Evolutionary conservation across 768 basidiomycete genomes (phyloP).

Genomic region (Tulasnella calospora): DNA sequence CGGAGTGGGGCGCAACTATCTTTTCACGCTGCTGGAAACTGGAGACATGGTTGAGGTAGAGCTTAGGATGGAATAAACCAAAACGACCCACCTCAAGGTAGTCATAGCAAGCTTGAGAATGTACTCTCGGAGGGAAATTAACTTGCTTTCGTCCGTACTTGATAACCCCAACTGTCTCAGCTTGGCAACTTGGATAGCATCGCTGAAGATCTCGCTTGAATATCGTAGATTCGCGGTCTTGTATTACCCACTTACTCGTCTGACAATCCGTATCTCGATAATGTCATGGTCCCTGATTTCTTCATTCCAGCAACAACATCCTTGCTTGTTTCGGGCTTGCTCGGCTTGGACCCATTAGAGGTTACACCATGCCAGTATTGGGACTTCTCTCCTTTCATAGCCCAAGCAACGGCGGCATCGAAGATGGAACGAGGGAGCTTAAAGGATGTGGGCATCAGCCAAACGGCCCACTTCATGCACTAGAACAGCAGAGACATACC

Average conservation of each 20-base stretch:
- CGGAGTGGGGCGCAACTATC: slow-evolving; percentile 30
- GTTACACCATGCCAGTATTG: slow-evolving; percentile 62
- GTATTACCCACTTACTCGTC: slow-evolving; percentile 61
- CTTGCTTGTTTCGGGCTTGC: slow-evolving; percentile 60
- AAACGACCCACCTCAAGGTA: slow-evolving; percentile 56
- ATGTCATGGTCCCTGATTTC: slow-evolving; percentile 48
- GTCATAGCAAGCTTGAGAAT: slow-evolving; percentile 77
- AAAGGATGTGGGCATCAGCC: not conserved
- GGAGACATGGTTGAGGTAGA: not conserved
- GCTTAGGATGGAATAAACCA: not conserved
- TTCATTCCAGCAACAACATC: slow-evolving; percentile 67
- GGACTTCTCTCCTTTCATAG: slow-evolving; percentile 73
- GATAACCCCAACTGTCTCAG: slow-evolving; percentile 87
- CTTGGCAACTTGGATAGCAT: slow-evolving; percentile 68
- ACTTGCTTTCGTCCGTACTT: slow-evolving; percentile 70
- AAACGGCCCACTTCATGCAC: not conserved
- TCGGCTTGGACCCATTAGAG: slow-evolving; percentile 40
- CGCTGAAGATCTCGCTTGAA: slow-evolving; percentile 45
- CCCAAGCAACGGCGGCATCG: slow-evolving; percentile 83
- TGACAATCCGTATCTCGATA: slow-evolving; percentile 35
- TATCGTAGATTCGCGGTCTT: not conserved
- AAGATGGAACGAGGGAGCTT: slow-evolving; percentile 67
- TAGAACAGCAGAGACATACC: slow-evolving; percentile 45
- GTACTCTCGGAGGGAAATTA: slow-evolving; percentile 85
- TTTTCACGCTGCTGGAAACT: slow-evolving; percentile 20